Evolutionary conservation across 768 basidiomycete genomes (phyloP), one percentile per base, ranked within the genome.

Genomic region (Mycena alexandri): DNA sequence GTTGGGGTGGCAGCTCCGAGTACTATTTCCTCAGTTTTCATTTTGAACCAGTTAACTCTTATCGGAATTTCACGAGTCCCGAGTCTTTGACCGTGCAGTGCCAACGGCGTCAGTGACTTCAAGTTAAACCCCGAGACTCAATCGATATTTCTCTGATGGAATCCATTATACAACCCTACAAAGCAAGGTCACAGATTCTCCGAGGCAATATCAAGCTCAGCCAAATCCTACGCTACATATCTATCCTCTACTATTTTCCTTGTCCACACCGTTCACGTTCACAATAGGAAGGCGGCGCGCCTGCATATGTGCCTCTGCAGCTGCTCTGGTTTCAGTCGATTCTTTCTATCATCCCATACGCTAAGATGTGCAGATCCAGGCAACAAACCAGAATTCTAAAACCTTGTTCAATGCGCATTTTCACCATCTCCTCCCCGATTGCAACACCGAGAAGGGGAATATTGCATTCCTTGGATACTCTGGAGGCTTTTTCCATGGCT

Each of bases 331-430:
- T 21, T 42, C 42, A 5, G n/a, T 17, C 41, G 8, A 69, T 12
- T 1, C 29, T 33, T 3, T 21, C 5, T 2, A 66, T 61, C 36
- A 66, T 56, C 17, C 64, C 69, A 24, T 19, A 58, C 10, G 55
- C 63, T n/a, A 70, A 43, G 1, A 56, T 43, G 21, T 57, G 25
- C 21, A 70, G n/a, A 41, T 70, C 69, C 17, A 55, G 12, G 29
- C 53, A 56, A 33, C 22, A 25, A 8, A 46, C 25, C 19, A 70
- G 21, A 12, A 65, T 34, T n/a, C 33, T 65, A 36, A 47, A 65
- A 5, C 68, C 68, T 33, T 61, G 29, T 48, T 65, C 68, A 16
- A 70, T 56, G 17, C 68, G 63, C 55, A 29, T 16, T 55, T 55
- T 51, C 5, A 70, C 17, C 59, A 65, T 43, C 50, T 65, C 68